These are phyloP conservation scores for Trichophyton mentagrophytes DNA, from an alignment of 2,329 filamentous ascomycete genomes.

Conservation along the genomic window DNA sequence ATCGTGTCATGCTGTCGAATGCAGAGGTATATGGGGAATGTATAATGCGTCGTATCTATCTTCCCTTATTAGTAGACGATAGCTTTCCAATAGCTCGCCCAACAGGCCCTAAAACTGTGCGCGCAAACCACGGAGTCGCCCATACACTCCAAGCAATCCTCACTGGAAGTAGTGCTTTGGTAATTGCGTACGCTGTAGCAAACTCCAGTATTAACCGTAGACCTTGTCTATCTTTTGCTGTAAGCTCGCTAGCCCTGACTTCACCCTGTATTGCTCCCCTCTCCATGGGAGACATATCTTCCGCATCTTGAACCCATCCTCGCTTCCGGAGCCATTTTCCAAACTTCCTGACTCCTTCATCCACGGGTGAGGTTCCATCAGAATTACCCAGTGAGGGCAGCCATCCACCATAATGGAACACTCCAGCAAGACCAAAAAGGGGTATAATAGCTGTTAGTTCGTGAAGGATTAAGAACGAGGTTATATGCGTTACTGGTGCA, in stretches of 20 bases:
- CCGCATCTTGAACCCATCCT: slow-evolving; percentile 55
- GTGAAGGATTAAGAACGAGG: slow-evolving; percentile 79
- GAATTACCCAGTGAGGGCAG: slow-evolving; percentile 45
- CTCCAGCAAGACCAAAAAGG: slow-evolving; percentile 56
- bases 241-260: slow-evolving; percentile 15
- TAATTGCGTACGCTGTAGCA: slow-evolving; percentile 80
- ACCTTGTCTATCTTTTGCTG: slow-evolving; percentile 29
- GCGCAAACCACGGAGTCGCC: slow-evolving; percentile 87
- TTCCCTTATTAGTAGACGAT: background rate
- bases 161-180: slow-evolving; percentile 68
- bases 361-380: slow-evolving; percentile 22
- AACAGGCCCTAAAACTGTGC: slow-evolving; percentile 44
- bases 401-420: slow-evolving; percentile 70
- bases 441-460: slow-evolving; percentile 81
- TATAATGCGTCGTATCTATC: slow-evolving; percentile 1
- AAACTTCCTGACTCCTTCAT: slow-evolving; percentile 58
- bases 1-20: background rate
- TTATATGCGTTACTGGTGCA: slow-evolving; percentile 70
- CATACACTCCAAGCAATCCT: slow-evolving; percentile 68
- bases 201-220: slow-evolving; percentile 51
- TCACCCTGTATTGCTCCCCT: slow-evolving; percentile 16
- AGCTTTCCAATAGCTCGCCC: slow-evolving; percentile 25
- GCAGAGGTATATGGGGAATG: background rate
- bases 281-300: slow-evolving; percentile 34
- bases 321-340: slow-evolving; percentile 65